Percentiles rank a stretch among this genome's conserved stretches.
phyloP scores from a whole-genome alignment of 1,284 basidiomycete species.

The Cutaneotrichosporon dermatis region DNA sequence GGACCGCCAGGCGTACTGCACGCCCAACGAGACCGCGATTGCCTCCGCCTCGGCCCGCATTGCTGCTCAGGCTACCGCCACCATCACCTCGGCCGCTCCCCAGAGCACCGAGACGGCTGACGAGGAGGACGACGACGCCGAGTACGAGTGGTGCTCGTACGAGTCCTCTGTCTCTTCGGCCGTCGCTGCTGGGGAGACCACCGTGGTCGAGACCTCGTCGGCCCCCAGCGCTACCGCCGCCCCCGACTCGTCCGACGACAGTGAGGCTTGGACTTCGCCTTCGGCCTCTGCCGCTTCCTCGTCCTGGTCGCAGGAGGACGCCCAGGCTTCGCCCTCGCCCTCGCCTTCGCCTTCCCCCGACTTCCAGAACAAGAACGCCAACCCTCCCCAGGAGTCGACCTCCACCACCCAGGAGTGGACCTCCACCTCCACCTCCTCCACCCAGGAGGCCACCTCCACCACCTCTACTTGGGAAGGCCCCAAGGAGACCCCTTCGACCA shows the following conservation, averaged over 20 bases:
- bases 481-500: constrained; percentile 4
- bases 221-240: no score
- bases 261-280: no score
- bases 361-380: neutral
- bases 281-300: neutral
- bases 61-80: constrained; percentile 13
- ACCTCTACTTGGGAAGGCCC: constrained; percentile 14
- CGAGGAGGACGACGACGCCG: neutral
- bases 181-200: constrained; percentile 1
- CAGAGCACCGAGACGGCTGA: constrained; percentile 6
- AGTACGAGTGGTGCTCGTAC: neutral
- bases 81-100: constrained; percentile 14
- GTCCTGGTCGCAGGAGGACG: no score
- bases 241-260: no score
- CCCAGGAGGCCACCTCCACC: constrained; percentile 1
- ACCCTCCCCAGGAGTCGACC: neutral
- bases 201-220: no score
- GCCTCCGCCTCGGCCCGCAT: constrained; percentile 26
- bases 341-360: neutral
- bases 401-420: neutral
- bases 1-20: constrained; percentile 57
- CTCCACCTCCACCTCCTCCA: neutral
- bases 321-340: neutral
- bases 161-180: neutral
- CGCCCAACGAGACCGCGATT: constrained; percentile 39